phyloP scores from a whole-genome alignment of 2,329 filamentous ascomycete genomes.

The Mycocentrospora acerina region DNA sequence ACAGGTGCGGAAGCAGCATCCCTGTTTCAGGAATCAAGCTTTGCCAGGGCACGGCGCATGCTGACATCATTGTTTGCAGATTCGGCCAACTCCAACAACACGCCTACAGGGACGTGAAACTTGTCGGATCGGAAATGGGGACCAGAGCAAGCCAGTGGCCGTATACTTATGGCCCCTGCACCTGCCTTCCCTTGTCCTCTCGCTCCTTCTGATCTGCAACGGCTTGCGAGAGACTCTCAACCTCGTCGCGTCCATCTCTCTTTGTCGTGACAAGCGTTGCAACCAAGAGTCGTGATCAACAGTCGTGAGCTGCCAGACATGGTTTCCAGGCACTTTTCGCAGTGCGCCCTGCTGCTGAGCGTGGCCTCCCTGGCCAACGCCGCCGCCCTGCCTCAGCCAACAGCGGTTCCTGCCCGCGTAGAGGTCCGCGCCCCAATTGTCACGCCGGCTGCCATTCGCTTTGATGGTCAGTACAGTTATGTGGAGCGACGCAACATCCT shows the following conservation, averaged over 20 bases:
- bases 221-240: background rate
- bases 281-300: constrained; percentile 1
- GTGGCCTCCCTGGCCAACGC: constrained; percentile 24
- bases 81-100: background rate
- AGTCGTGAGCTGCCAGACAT: too few relatives aligned
- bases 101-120: constrained; percentile 10
- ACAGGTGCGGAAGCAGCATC: too few relatives aligned
- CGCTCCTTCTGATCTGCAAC: background rate
- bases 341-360: constrained; percentile 25
- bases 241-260: constrained; percentile 1
- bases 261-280: background rate
- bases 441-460: constrained; percentile 38
- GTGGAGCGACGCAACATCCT: constrained; percentile 35
- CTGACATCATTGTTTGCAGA: too few relatives aligned
- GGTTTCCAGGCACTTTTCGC: constrained; percentile 13
- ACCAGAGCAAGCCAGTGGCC: constrained; percentile 3
- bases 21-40: too few relatives aligned
- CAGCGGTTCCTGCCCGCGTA: constrained; percentile 31
- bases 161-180: background rate
- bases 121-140: constrained; percentile 3
- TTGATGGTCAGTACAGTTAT: constrained; percentile 35
- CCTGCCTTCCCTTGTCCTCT: background rate
- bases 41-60: too few relatives aligned
- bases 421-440: constrained; percentile 32
- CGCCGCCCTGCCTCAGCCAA: constrained; percentile 35